Percentiles rank a stretch among this genome's conserved stretches.
Evolutionary conservation across 306 rosid species (phyloP).

Genomic region (Gillenia trifoliata): DNA sequence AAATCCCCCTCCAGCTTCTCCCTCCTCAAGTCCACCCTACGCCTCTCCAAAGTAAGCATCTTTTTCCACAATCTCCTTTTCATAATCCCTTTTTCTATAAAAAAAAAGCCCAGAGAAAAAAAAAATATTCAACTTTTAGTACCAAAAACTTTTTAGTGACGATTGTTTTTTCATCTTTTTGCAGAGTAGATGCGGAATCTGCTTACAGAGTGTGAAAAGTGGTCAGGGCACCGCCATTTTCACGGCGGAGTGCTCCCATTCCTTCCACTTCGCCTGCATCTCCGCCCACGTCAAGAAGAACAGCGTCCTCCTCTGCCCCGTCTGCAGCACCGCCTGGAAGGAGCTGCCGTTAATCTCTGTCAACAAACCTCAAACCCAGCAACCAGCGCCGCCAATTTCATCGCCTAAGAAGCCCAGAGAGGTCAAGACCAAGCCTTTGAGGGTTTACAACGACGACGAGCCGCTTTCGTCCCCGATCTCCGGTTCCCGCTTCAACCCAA

Average conservation of each 20-base stretch:
- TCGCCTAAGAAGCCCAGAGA: conserved; percentile 34
- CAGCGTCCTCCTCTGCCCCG: conserved; percentile 60
- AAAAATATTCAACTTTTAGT: background rate
- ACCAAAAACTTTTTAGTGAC: background rate
- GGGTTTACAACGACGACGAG: conserved; percentile 86
- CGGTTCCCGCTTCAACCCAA: conserved; percentile 69
- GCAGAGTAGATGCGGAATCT: conserved; percentile 93
- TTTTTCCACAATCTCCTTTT: background rate
- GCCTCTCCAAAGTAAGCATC: conserved; percentile 57
- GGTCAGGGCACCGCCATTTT: conserved; percentile 95
- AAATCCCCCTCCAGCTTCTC: conserved; percentile 86
- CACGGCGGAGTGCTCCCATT: conserved; percentile 94
- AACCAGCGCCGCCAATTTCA: background rate
- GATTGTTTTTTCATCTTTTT: background rate
- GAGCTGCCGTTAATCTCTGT: conserved; percentile 44
- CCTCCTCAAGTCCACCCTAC: conserved; percentile 59
- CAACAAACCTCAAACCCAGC: background rate
- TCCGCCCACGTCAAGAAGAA: conserved; percentile 56
- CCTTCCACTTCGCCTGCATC: conserved; percentile 86
- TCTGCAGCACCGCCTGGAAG: conserved; percentile 74
- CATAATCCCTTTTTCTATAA: background rate
- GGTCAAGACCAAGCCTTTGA: conserved; percentile 40
- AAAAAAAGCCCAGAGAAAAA: background rate
- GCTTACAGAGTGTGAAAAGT: conserved; percentile 68
- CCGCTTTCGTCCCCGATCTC: conserved; percentile 68